Evolutionary conservation across 2,329 filamentous ascomycete species (phyloP).

Genomic region (Achaetomium macrosporum): DNA sequence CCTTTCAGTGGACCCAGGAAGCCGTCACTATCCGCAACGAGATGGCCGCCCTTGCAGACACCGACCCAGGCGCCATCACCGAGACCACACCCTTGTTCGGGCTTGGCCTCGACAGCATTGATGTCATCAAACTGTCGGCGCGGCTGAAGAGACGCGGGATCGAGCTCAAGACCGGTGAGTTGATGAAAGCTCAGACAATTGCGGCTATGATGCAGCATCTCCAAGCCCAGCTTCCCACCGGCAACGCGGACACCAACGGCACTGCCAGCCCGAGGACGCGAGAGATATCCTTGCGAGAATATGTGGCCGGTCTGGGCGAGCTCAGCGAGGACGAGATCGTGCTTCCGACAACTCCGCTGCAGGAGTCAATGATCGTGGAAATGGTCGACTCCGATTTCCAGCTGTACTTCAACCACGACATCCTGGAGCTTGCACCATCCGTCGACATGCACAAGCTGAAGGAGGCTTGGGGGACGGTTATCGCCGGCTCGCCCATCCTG

Average conservation of each 20-base stretch:
- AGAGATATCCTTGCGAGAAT: constrained; percentile 30
- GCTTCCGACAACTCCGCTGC: constrained; percentile 72
- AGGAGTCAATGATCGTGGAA: constrained; percentile 79
- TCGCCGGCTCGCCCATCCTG: constrained; percentile 61
- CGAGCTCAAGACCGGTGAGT: constrained; percentile 62
- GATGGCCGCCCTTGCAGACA: constrained; percentile 56
- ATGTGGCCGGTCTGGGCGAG: constrained; percentile 32
- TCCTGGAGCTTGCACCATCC: constrained; percentile 53
- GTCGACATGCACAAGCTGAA: constrained; percentile 53
- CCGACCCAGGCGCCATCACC: constrained; percentile 45
- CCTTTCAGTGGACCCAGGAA: constrained; percentile 54
- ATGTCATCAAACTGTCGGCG: constrained; percentile 77
- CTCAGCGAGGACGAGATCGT: constrained; percentile 48
- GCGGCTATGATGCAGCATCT: constrained; percentile 45
- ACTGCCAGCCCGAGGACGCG: neutral
- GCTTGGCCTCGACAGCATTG: constrained; percentile 86
- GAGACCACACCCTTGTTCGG: constrained; percentile 65
- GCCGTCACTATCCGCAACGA: constrained; percentile 52
- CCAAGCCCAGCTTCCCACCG: neutral
- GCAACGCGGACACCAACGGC: neutral
- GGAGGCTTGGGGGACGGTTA: constrained; percentile 55
- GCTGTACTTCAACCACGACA: constrained; percentile 81
- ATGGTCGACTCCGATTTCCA: constrained; percentile 70
- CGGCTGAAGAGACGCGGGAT: constrained; percentile 58
- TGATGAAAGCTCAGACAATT: constrained; percentile 69